A percentile compares a stretch with the other conserved stretches of the same genome.
phyloP scores from a whole-genome alignment of 495 filamentous ascomycete species.

The Penicillium bialowiezense region DNA sequence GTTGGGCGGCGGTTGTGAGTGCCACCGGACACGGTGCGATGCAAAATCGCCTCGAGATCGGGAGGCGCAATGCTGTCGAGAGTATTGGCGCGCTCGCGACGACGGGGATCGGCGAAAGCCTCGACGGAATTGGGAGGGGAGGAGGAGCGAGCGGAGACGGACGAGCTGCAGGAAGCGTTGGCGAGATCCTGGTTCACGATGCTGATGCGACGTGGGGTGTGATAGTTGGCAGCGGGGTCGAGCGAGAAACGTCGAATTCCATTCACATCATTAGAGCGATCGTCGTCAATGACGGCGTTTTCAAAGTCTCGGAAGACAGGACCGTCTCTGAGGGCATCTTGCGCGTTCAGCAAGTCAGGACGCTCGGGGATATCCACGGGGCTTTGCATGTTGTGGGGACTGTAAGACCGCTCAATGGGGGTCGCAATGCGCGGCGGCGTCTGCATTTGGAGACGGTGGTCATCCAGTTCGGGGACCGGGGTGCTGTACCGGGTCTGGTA shows the following conservation, averaged over 20 bases:
- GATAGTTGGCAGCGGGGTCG: slow-evolving; percentile 36
- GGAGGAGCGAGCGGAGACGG: slow-evolving; percentile 61
- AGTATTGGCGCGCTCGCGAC: slow-evolving; percentile 65
- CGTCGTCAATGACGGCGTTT: slow-evolving; percentile 81
- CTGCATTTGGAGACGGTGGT: slow-evolving; percentile 79
- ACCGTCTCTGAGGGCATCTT: slow-evolving; percentile 46
- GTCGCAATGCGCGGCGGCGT: slow-evolving; percentile 63
- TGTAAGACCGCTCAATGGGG: slow-evolving; percentile 31
- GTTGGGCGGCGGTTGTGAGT: slow-evolving; percentile 62
- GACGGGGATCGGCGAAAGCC: slow-evolving; percentile 80
- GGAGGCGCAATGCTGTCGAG: slow-evolving; percentile 58
- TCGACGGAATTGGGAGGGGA: slow-evolving; percentile 97
- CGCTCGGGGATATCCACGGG: slow-evolving; percentile 33
- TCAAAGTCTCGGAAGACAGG: slow-evolving; percentile 70
- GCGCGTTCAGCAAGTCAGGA: slow-evolving; percentile 48
- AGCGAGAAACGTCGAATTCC: slow-evolving; percentile 38
- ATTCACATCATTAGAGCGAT: slow-evolving; percentile 50
- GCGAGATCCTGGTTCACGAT: slow-evolving; percentile 43
- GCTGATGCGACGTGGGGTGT: slow-evolving; percentile 37
- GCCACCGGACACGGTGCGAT: slow-evolving; percentile 67
- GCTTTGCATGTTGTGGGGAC: slow-evolving; percentile 38
- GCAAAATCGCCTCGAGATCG: slow-evolving; percentile 58
- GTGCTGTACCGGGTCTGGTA: slow-evolving; percentile 64
- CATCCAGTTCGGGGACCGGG: slow-evolving; percentile 86
- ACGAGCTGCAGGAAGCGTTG: slow-evolving; percentile 49